Base-by-base conservation (phyloP, 371 early-diverging fungal species). In the Zopfochytrium polystomum region DNA sequence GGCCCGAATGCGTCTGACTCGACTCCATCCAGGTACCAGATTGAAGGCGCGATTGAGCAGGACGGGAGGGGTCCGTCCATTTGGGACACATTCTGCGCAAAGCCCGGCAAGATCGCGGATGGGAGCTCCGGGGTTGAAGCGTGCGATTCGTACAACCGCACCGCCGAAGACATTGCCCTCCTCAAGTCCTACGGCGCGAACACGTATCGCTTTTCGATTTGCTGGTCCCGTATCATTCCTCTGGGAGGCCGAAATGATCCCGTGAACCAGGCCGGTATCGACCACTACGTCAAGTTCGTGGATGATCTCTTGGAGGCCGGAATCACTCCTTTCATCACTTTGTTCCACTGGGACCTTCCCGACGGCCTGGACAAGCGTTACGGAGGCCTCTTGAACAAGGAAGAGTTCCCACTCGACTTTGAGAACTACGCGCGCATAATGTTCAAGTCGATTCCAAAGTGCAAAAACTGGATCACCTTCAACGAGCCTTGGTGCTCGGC, bases 341-440 rank as follows among this genome's bases (percentile, higher is more conserved):
- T 75, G 5, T 69, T 57, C 50, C 70, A 73, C 64, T 73, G 72
- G 72, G 74, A 73, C 55, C 23, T 70, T 1, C 74, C 69, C 15
- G 62, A 63, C 23, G 68, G 52, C 34, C 60, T 71, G 15, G 48
- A 47, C 5, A 66, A 67, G 32, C 35, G 51, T 5, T 67, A 67
- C 49, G 69, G 65, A 7, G 72, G 66, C 5, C 55, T 55, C 27
- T 26, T 65, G 20, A 46, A 66, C 50, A 15, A 45, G n/a, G 56
- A 58, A 3, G 50, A 43, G 50, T 55, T 67, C 43, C 31, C 52
- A 23, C 3, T 4, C 5, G 71, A 71, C 59, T 76, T 74, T 63
- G 42, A 25, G 22, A 23, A 48, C 3, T 76, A 67, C 55, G 70
- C 69, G 20, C 58, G 65, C 15, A 38, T 58, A 3, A 25, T 34